A percentile compares a stretch with the other conserved stretches of the same genome.
phyloP scores from a whole-genome alignment of 148 eudicot genomes.

The Chenopodium berlandieri region DNA sequence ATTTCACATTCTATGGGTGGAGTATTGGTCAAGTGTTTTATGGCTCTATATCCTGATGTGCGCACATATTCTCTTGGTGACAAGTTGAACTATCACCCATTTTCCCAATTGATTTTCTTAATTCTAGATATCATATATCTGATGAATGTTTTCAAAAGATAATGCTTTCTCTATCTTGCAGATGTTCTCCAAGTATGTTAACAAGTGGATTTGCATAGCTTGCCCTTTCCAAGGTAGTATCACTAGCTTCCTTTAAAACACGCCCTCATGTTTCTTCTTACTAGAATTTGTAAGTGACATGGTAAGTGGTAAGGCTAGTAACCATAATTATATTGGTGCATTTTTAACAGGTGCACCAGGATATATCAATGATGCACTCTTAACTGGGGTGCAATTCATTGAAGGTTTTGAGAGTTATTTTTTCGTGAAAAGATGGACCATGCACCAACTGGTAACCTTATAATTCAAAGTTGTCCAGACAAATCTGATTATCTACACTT shows the following conservation, averaged over 20 bases:
- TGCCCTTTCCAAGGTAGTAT: slow-evolving; percentile 91
- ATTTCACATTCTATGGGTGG: slow-evolving; percentile 99
- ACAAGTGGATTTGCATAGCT: slow-evolving; percentile 90
- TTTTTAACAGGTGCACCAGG: slow-evolving; percentile 89
- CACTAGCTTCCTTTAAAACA: neutral
- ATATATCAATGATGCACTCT: slow-evolving; percentile 84
- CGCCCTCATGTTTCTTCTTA: neutral
- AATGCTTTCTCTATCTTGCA: slow-evolving; percentile 31
- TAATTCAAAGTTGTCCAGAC: neutral
- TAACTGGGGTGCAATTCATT: slow-evolving; percentile 91
- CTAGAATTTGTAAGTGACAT: neutral
- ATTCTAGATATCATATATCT: neutral
- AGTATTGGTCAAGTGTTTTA: slow-evolving; percentile 72
- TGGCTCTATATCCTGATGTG: slow-evolving; percentile 74
- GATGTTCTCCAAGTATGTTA: slow-evolving; percentile 80
- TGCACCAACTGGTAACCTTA: slow-evolving; percentile 94
- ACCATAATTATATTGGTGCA: neutral
- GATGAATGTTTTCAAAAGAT: slow-evolving; percentile 10
- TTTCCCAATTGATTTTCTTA: neutral
- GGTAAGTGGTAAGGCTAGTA: no score
- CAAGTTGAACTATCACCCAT: slow-evolving; percentile 16
- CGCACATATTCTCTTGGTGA: slow-evolving; percentile 28
- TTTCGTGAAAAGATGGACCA: slow-evolving; percentile 88
- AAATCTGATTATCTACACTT: neutral
- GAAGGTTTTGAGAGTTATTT: slow-evolving; percentile 90